Conservation (phyloP, 441 rosid species). For the Cnidoscolus chayamansa region DNA sequence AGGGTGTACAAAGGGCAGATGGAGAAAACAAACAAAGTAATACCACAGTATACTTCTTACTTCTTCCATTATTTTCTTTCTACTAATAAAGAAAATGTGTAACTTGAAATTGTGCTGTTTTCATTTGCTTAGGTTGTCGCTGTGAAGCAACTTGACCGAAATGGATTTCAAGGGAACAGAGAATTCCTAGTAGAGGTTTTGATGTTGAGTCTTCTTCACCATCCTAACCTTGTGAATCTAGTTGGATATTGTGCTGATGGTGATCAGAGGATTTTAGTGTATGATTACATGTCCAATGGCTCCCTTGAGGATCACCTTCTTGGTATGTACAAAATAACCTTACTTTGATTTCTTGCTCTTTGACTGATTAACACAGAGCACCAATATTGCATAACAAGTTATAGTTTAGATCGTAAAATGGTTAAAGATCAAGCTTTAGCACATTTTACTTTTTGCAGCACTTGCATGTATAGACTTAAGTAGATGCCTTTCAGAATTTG, state of each 20-base stretch:
- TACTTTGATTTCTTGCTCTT: background rate
- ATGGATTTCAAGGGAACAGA: constrained; percentile 92
- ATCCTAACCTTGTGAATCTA: constrained; percentile 73
- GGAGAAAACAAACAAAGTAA: constrained; percentile 47
- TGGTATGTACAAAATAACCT: constrained; percentile 35
- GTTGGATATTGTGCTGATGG: constrained; percentile 93
- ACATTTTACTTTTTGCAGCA: too few relatives aligned
- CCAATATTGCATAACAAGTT: too few relatives aligned
- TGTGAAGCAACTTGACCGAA: constrained; percentile 87
- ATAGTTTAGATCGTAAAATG: too few relatives aligned
- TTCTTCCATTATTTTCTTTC: background rate
- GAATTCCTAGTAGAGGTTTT: constrained; percentile 91
- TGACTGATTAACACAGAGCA: background rate
- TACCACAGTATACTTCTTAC: constrained; percentile 4
- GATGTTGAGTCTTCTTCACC: constrained; percentile 83
- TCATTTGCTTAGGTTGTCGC: constrained; percentile 58
- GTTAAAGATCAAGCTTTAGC: too few relatives aligned
- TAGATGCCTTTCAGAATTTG: too few relatives aligned
- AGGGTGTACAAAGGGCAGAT: constrained; percentile 78
- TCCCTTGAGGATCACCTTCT: constrained; percentile 86
- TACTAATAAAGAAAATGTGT: background rate
- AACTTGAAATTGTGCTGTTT: background rate
- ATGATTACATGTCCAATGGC: constrained; percentile 72
- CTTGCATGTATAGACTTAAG: too few relatives aligned
- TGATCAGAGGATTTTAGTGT: constrained; percentile 69